A percentile compares a stretch with the other conserved stretches of the same genome.
phyloP scores from a whole-genome alignment of 257 asterid genomes.

The Salvia rosmarinus region DNA sequence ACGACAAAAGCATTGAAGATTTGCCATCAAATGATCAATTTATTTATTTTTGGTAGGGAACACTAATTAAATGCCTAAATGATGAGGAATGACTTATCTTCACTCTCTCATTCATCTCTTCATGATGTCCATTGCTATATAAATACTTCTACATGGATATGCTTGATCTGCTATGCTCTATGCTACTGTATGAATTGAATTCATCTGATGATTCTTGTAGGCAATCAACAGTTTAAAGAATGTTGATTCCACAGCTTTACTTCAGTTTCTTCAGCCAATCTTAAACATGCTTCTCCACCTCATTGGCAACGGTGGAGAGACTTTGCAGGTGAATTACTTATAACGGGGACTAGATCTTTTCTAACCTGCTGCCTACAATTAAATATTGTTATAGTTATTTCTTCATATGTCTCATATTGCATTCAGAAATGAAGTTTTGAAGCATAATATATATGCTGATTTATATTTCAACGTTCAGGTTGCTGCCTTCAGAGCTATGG shows the following conservation, averaged over 20 bases:
- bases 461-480: slow-evolving; percentile 63
- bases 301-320: slow-evolving; percentile 98
- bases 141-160: slow-evolving; percentile 6
- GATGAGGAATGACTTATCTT: slow-evolving; percentile 22
- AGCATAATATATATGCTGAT: slow-evolving; percentile 29
- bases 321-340: slow-evolving; percentile 72
- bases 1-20: slow-evolving; percentile 17
- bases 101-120: slow-evolving; percentile 9
- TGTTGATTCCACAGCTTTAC: slow-evolving; percentile 97
- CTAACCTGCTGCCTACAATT: slow-evolving; percentile 17
- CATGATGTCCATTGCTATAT: slow-evolving; percentile 19
- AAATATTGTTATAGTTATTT: slow-evolving; percentile 20
- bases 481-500: slow-evolving; percentile 99
- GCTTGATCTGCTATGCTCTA: slow-evolving; percentile 30
- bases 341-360: slow-evolving; percentile 11
- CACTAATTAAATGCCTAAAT: slow-evolving; percentile 25
- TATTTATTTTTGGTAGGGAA: background rate
- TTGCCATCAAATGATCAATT: background rate
- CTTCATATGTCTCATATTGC: slow-evolving; percentile 14
- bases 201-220: slow-evolving; percentile 51
- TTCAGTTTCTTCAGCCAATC: slow-evolving; percentile 97
- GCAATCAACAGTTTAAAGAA: slow-evolving; percentile 98
- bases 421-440: slow-evolving; percentile 24
- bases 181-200: slow-evolving; percentile 27
- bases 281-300: slow-evolving; percentile 99